These are phyloP conservation scores for Mycocalia duriaeana DNA, from an alignment of 1,284 basidiomycete genomes.

Conservation along the genomic window DNA sequence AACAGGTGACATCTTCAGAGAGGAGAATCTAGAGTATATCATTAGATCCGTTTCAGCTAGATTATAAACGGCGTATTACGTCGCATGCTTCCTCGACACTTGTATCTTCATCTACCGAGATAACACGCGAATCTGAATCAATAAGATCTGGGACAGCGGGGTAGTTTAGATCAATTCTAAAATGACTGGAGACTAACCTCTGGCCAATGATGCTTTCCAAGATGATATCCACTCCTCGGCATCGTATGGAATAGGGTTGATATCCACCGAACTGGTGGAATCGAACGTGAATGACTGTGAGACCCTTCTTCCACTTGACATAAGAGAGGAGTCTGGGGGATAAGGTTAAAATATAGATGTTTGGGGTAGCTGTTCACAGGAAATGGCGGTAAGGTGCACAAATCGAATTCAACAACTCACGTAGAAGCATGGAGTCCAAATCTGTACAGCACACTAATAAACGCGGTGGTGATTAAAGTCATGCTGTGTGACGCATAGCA, in stretches of 20 bases:
- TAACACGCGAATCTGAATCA: constrained; percentile 59
- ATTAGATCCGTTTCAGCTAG: no score
- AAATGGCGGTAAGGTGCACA: no score
- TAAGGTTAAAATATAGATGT: no score
- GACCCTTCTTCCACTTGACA: constrained; percentile 31
- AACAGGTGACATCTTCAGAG: constrained; percentile 54
- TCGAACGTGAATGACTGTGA: constrained; percentile 30
- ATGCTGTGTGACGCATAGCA: no score
- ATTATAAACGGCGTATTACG: no score
- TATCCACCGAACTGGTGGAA: constrained; percentile 18
- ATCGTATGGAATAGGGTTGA: no score
- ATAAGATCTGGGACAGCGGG: constrained; percentile 46
- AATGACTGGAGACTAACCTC: constrained; percentile 50
- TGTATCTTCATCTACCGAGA: constrained; percentile 57
- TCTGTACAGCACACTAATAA: no score
- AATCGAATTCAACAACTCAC: no score
- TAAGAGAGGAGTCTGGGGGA: no score
- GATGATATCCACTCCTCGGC: constrained; percentile 52
- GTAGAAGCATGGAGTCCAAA: no score
- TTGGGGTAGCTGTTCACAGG: no score
- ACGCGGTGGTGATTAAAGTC: no score
- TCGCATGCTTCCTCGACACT: constrained; percentile 79
- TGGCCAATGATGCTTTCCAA: constrained; percentile 51
- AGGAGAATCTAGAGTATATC: constrained; percentile 60
- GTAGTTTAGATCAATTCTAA: not conserved